Evolutionary conservation across 1,284 basidiomycete genomes (phyloP), one percentile per base, ranked within the genome.

Genomic region (Dichomitus squalens): DNA sequence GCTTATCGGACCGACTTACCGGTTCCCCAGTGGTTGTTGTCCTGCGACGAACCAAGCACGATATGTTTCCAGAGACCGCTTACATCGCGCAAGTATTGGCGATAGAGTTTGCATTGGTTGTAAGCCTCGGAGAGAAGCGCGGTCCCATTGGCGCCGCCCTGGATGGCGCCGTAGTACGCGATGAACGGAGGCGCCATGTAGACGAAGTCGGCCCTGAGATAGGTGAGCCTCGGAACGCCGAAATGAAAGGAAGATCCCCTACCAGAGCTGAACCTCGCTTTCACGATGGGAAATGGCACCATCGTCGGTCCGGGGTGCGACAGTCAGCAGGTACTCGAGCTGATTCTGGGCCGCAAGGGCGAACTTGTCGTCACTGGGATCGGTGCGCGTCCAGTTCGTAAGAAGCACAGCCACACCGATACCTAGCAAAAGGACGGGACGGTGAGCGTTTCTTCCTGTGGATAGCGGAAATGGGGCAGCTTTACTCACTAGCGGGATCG

Each of bases 171-270:
- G 64, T 85, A 92, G 70, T 87, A 90, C 2, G 92, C 89, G 38
- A 94, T 76, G 72, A 92, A 93, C 1, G 91, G 90, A 3, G 91
- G 90, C 1, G 81, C 85, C 88, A 90, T 88, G 73, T 87, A 88
- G 1, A 86, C 71, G 60, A 80, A 87, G 68, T 86, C 84, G 14
- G 82, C 73, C 83, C 80, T 82, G 53, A 48, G 4, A 16, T 20
- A 44, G 25, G 5, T 49, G n/a, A 58, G 34, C 31, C 5, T 39
- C 34, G 21, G 50, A 52, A 27, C 38, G 21, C 4, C 20, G 12
- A 16, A 9, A 35, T 29, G 34, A 39, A n/a, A n/a, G 40, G 2
- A 53, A 23, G 7, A 23, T 6, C 58, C 72, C 16, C 44, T 55
- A 79, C 82, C 83, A 85, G 31, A 86, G 72, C 64, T 86, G 82